Evolutionary conservation across 305 asterid genomes (phyloP), one percentile per base, ranked within the genome.

Genomic region (Fraxinus floribunda): DNA sequence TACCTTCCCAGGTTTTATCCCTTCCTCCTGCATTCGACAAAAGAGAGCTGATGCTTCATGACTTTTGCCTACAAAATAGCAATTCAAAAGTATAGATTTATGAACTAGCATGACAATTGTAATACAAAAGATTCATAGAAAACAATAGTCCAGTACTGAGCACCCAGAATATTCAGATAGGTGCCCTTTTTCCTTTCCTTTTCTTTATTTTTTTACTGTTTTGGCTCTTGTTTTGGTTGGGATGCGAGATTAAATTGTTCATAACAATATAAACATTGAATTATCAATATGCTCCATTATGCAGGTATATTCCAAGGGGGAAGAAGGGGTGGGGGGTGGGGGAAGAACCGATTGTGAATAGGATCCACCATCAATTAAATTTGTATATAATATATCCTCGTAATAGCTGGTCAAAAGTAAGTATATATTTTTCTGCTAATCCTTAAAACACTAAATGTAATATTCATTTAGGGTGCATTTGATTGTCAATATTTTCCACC

Each of bases 1-100:
- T 88, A 95, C 99, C 95, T 82, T 87, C 36, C 98, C 98, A n/a
- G 93, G 95, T 85, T 85, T 88, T 85, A 95, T 93, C 87, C 97
- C 97, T 90, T 91, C 95, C 86, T 89, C 92, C 89, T 85, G 95
- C 99, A 95, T 94, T 88, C 89, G 90, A 66, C 81, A 85, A 86
- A 93, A 94, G 74, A 95, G 87, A 80, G 86, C 89, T 39, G 94
- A 89, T 78, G 99, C 98, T 89, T 92, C 98, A 41, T 82, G 78
- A 78, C 87, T 85, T 88, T 91, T 93, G 80, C 98, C 98, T 95
- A 83, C 89, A 89, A 82, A 84, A 57, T 68, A 79, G 80, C 29
- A 62, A 36, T 55, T 55, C 20, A 77, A 16, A 80, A 41, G 77
- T 32, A 75, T 15, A 80, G 75, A 36, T 15, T n/a, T 7, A 72